Conservation (phyloP, 306 rosid species). For the Cotoneaster glaucophyllus region DNA sequence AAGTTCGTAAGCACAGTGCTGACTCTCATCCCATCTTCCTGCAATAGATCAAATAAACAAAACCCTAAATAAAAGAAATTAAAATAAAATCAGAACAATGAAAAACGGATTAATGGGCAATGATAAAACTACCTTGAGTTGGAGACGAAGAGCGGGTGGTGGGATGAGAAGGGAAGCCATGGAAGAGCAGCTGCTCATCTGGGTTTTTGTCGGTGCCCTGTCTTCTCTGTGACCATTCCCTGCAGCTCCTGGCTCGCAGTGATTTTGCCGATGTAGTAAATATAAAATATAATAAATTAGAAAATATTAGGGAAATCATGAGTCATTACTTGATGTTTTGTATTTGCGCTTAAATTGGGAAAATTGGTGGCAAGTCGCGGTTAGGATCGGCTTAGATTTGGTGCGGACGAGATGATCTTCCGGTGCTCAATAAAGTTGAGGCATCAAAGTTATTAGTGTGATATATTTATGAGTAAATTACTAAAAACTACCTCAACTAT, state of each 20-base stretch:
- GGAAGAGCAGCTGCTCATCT: slow-evolving; percentile 21
- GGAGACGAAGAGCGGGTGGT: slow-evolving; percentile 32
- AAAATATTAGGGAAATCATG: neutral
- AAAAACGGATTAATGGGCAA: neutral
- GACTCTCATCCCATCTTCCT: slow-evolving; percentile 36
- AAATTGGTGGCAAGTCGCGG: too few species aligned
- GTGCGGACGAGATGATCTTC: accelerated
- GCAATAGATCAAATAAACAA: slow-evolving; percentile 5
- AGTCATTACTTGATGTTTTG: neutral
- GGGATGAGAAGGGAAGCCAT: slow-evolving; percentile 66
- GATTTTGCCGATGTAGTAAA: neutral
- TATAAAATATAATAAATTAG: neutral
- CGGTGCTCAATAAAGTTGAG: too few species aligned
- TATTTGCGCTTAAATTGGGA: too few species aligned
- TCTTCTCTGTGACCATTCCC: neutral
- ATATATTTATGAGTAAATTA: too few species aligned
- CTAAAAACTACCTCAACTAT: too few species aligned
- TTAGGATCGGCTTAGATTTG: too few species aligned
- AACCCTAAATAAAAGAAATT: neutral
- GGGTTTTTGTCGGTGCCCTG: neutral
- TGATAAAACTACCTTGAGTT: slow-evolving; percentile 37
- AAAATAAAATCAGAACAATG: neutral
- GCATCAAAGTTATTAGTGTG: too few species aligned
- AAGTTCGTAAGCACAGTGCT: slow-evolving; percentile 7
- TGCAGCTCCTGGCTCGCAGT: slow-evolving; percentile 19